A percentile compares a stretch with the other conserved stretches of the same genome.
Evolutionary conservation across 2,329 filamentous ascomycete genomes (phyloP).

Genomic region (Coniochaeta sp.): DNA sequence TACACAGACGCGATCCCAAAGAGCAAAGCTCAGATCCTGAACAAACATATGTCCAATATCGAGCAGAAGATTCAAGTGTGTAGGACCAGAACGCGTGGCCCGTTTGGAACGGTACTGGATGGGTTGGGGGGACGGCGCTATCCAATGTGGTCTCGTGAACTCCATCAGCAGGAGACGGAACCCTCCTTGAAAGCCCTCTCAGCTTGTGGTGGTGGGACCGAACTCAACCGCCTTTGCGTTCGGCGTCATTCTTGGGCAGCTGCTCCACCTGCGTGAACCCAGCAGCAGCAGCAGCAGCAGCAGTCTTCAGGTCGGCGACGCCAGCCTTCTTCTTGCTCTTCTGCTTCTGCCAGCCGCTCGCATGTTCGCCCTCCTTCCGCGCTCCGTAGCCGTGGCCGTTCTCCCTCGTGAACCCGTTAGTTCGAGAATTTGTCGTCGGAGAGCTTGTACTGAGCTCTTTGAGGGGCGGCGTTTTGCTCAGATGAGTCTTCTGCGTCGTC

Average conservation of each 20-base stretch:
- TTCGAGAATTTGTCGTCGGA: constrained; percentile 20
- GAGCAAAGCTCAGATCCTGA: constrained; percentile 1
- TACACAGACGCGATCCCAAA: background rate
- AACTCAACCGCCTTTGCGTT: constrained; percentile 55
- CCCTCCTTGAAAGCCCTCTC: background rate
- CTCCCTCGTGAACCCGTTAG: constrained; percentile 32
- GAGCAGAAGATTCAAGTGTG: background rate
- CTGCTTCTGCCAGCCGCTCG: constrained; percentile 51
- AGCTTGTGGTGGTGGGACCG: background rate
- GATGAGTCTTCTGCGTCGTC: background rate
- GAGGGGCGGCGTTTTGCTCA: background rate
- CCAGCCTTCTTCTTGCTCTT: constrained; percentile 44
- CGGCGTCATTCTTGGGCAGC: constrained; percentile 49
- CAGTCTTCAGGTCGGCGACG: constrained; percentile 36
- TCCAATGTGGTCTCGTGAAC: background rate
- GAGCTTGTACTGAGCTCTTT: constrained; percentile 17
- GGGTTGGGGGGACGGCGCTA: background rate
- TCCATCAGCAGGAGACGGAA: background rate
- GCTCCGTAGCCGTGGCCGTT: constrained; percentile 46
- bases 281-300: constrained; percentile 32
- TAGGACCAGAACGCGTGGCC: background rate
- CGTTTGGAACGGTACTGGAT: no score
- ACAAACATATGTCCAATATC: constrained; percentile 1
- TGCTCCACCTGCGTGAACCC: constrained; percentile 40
- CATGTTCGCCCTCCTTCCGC: constrained; percentile 44